Evolutionary conservation across 192 early-diverging fungal genomes (phyloP).

Genomic region (Podochytrium sp.): DNA sequence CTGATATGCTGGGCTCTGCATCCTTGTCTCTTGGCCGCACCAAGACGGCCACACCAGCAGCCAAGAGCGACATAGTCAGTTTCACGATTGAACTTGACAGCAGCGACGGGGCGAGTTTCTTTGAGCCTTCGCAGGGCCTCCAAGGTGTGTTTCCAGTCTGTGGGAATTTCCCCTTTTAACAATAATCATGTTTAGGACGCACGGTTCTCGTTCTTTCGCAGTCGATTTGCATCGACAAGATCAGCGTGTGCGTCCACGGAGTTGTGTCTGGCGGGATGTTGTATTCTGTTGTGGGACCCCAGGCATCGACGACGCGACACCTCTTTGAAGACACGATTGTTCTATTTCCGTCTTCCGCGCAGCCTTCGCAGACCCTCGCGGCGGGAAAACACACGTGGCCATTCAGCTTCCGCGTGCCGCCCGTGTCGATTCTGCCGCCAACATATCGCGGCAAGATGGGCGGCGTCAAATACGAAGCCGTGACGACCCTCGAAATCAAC

Average conservation of each 20-base stretch:
- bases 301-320: background rate
- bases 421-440: constrained; percentile 25
- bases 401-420: constrained; percentile 36
- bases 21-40: too few species aligned
- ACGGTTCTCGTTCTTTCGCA: background rate
- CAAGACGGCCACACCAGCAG: background rate
- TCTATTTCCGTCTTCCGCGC: constrained; percentile 10
- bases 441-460: constrained; percentile 32
- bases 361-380: background rate
- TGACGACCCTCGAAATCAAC: constrained; percentile 3
- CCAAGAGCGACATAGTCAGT: background rate
- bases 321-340: constrained; percentile 32
- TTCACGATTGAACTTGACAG: constrained; percentile 28
- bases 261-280: constrained; percentile 17
- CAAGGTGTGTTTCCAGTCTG: background rate
- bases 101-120: constrained; percentile 19
- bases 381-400: constrained; percentile 32
- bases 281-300: background rate
- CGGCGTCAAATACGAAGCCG: constrained; percentile 27
- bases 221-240: background rate
- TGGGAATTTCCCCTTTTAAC: background rate
- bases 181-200: constrained; percentile 4
- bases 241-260: constrained; percentile 33
- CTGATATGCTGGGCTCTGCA: too few species aligned
- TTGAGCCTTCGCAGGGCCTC: constrained; percentile 29